Conservation (phyloP, 176 grass and related monocot species). For the Aegilops bicornis region DNA sequence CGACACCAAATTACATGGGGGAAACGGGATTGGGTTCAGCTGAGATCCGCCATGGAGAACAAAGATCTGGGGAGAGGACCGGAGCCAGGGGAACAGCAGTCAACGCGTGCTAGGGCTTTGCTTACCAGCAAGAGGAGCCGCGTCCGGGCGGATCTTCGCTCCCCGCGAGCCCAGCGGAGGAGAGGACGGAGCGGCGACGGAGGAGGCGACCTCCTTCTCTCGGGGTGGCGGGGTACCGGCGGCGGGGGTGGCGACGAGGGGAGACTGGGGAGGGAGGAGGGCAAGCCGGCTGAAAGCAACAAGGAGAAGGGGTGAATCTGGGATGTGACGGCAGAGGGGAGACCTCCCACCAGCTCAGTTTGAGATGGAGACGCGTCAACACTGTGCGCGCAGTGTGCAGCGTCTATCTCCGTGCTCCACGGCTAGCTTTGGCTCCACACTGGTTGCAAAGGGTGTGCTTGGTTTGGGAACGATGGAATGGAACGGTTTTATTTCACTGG, state of each 20-base stretch:
- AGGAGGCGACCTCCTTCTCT: neutral
- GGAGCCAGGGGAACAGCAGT: neutral
- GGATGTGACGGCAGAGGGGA: constrained; percentile 7
- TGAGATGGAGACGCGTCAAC: neutral
- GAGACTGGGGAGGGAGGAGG: neutral
- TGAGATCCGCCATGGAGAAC: neutral
- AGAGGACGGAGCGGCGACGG: neutral
- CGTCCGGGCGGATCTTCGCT: neutral
- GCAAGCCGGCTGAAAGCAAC: neutral
- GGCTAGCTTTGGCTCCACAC: neutral
- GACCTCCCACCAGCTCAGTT: neutral
- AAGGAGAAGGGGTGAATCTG: constrained; percentile 3
- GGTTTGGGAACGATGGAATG: too few relatives aligned
- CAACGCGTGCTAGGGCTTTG: neutral
- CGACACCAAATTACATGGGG: neutral
- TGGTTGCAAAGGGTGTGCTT: neutral
- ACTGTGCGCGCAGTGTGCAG: neutral
- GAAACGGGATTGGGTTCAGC: neutral
- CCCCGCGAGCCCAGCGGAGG: neutral
- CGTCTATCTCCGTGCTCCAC: neutral
- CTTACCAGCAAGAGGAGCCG: neutral
- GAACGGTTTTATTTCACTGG: too few relatives aligned
- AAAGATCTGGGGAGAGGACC: neutral
- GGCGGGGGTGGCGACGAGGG: neutral
- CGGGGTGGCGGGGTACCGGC: neutral